Conservation (phyloP, 2,329 filamentous ascomycete genomes). For the Stemphylium vesicarium region DNA sequence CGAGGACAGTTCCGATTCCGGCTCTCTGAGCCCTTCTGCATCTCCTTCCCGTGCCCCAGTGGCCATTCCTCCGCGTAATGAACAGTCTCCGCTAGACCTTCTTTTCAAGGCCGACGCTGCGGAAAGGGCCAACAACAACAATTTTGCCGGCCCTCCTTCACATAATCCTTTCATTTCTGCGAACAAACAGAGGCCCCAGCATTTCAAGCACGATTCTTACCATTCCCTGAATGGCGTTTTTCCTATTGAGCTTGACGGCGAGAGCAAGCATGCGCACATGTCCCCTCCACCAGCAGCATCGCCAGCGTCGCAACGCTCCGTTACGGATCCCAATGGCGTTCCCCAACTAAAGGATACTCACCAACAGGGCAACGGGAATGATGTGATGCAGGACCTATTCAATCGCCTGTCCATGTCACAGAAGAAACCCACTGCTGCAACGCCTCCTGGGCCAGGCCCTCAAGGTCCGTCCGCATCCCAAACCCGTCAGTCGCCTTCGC, state of each 20-base stretch:
- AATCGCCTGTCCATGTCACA: conserved; percentile 47
- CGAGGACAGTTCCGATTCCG: conserved; percentile 54
- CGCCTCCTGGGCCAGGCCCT: conserved; percentile 30
- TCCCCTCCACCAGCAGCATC: conserved; percentile 34
- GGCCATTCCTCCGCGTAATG: conserved; percentile 50
- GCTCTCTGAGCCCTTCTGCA: conserved; percentile 53
- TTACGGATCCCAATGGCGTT: conserved; percentile 40
- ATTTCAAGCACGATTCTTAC: conserved; percentile 54
- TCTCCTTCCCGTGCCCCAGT: conserved; percentile 60
- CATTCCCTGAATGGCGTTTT: conserved; percentile 65
- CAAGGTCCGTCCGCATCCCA: conserved; percentile 31
- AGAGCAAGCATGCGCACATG: conserved; percentile 23
- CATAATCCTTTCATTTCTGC: conserved; percentile 22
- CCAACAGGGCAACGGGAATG: conserved; percentile 52
- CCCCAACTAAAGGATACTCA: conserved; percentile 30
- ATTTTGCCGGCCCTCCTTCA: conserved; percentile 46
- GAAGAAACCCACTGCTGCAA: conserved; percentile 30
- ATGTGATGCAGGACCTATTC: conserved; percentile 55
- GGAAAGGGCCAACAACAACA: conserved; percentile 69
- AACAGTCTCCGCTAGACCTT: conserved; percentile 83
- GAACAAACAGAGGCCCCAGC: conserved; percentile 30
- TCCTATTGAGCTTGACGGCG: conserved; percentile 68
- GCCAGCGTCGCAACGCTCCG: conserved; percentile 34
- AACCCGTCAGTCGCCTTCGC: conserved; percentile 48
- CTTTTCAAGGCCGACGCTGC: conserved; percentile 88